phyloP scores from a whole-genome alignment of 495 filamentous ascomycete species.

The Aspergillus asperescens region DNA sequence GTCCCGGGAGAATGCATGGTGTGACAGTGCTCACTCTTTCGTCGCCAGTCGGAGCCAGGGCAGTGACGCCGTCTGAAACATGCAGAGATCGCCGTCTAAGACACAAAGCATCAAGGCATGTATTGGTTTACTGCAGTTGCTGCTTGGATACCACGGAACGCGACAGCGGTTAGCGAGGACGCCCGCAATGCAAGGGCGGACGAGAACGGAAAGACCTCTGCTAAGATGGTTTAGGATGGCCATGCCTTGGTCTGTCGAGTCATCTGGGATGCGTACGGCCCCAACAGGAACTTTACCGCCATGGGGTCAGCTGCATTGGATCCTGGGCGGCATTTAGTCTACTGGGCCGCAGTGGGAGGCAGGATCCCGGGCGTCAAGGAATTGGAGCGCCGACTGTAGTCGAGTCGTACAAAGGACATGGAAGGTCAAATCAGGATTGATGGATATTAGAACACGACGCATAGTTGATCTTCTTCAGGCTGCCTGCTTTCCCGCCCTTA shows the following conservation, averaged over 20 bases:
- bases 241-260: slow-evolving; percentile 1
- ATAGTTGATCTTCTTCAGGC: slow-evolving; percentile 2
- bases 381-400: neutral
- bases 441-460: neutral
- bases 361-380: slow-evolving; percentile 5
- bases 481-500: neutral
- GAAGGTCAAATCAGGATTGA: neutral
- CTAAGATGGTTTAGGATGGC: neutral
- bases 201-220: neutral
- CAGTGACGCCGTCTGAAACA: slow-evolving; percentile 4
- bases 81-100: slow-evolving; percentile 1
- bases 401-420: slow-evolving; percentile 1
- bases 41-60: slow-evolving; percentile 1
- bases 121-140: neutral
- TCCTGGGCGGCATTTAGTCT: too few relatives aligned
- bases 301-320: neutral
- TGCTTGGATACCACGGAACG: neutral
- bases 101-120: neutral
- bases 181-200: neutral
- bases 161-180: neutral
- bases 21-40: slow-evolving; percentile 2
- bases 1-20: slow-evolving; percentile 8
- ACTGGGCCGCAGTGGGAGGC: neutral
- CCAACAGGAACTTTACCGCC: neutral
- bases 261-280: neutral